Conservation (phyloP, 1,284 basidiomycete genomes). For the Ustilago esculenta region DNA sequence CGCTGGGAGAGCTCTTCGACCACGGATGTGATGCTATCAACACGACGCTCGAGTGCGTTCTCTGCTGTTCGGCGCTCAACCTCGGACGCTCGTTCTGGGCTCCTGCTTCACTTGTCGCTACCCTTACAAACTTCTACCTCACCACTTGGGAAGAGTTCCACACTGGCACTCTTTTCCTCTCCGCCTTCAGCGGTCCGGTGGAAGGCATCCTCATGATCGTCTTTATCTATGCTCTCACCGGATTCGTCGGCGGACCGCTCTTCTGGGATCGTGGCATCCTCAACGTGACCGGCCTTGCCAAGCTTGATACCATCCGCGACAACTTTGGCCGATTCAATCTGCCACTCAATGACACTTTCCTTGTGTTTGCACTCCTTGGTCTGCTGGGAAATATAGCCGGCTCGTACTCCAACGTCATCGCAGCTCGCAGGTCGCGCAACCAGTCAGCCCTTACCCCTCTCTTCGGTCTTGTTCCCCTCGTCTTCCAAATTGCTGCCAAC, state of each 20-base stretch:
- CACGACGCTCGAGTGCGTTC: conserved; percentile 73
- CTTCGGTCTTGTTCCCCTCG: conserved; percentile 81
- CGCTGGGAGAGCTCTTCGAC: conserved; percentile 95
- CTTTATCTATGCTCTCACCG: conserved; percentile 80
- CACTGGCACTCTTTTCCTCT: conserved; percentile 73
- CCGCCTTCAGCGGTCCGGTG: conserved; percentile 93
- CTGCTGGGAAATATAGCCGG: conserved; percentile 83
- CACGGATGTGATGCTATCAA: conserved; percentile 89
- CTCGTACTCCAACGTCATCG: conserved; percentile 66
- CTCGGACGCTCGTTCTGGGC: conserved; percentile 96
- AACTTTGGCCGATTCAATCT: conserved; percentile 72
- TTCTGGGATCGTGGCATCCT: conserved; percentile 86
- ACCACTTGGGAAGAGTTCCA: conserved; percentile 98
- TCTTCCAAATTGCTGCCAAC: conserved; percentile 76
- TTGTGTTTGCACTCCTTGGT: conserved; percentile 81
- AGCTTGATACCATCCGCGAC: conserved; percentile 65
- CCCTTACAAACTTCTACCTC: conserved; percentile 92
- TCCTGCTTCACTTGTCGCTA: conserved; percentile 83
- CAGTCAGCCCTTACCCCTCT: conserved; percentile 73
- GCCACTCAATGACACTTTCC: conserved; percentile 85
- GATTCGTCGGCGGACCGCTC: conserved; percentile 68
- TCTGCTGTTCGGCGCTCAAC: conserved; percentile 72
- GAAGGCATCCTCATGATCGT: conserved; percentile 93
- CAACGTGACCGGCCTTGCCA: conserved; percentile 73
- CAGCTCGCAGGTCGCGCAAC: conserved; percentile 32